Base-by-base conservation (phyloP, 176 grass and related monocot genomes). In the Eremochloa ophiuroides region DNA sequence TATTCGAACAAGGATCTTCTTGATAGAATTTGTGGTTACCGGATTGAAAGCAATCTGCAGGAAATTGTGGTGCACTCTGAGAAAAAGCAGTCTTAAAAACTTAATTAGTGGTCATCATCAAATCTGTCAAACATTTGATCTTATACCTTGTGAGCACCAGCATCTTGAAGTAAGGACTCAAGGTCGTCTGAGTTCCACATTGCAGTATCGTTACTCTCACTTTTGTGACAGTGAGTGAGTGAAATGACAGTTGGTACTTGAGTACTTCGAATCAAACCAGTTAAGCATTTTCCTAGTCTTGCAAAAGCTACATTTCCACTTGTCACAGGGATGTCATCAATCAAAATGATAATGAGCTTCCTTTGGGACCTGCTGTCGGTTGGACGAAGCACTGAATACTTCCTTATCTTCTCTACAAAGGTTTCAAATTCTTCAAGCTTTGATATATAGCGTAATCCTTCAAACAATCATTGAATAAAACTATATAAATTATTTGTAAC, bases 341-440 rank as follows among this genome's bases (percentile, higher is more conserved):
- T 93, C 76, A 98, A 85, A 72, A 93, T 63, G 66, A 98, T 87
- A 69, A 78, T 69, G 9, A 91, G 79, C 71, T 91, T 94, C 76
- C 83, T 89, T 87, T 83, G 79, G 82, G 79, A 83, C 76, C 26
- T 76, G 29, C 27, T 82, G 65, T 43, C 86, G 38, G 68, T 68
- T 69, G 63, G 75, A 86, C 78, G 83, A 87, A 97, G 95, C 58
- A 91, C 66, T 72, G 95, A 75, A 78, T 94, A 94, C 75, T 94
- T 98, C 73, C 92, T 84, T 89, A 87, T 94, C 87, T 76, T 98
- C 75, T 98, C 90, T 3, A 91, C 77, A 75, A 93, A 98, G 75
- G 73, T 93, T 79, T 91, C 92, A 75, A 98, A 94, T 82, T 98
- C 95, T 82, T 98, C 92, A 90, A 98, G 87, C 86, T 98, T 98